Evolutionary conservation across 768 basidiomycete species (phyloP).

Genomic region (Russula ochroleuca): DNA sequence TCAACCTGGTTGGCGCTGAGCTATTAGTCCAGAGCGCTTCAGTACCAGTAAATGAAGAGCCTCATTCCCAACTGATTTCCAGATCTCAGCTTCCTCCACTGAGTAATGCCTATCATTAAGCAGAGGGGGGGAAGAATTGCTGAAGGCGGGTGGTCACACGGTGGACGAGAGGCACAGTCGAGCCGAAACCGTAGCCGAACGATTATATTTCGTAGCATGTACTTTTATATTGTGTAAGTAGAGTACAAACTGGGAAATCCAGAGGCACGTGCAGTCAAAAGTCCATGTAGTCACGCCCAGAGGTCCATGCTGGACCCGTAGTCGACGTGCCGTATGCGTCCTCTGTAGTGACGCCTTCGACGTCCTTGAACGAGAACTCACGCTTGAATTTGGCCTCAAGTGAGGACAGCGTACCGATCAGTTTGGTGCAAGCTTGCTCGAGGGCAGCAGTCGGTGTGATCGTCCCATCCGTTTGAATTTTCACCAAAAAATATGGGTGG

Average conservation of each 20-base stretch:
- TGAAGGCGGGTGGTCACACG: too few relatives aligned
- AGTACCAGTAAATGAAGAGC: too few relatives aligned
- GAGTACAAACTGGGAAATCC: constrained; percentile 18
- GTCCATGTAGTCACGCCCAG: constrained; percentile 31
- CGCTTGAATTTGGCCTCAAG: constrained; percentile 76
- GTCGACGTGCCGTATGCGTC: constrained; percentile 34
- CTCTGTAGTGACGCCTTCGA: constrained; percentile 42
- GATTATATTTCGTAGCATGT: too few relatives aligned
- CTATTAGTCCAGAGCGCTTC: too few relatives aligned
- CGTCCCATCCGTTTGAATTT: constrained; percentile 90
- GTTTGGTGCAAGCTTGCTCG: constrained; percentile 75
- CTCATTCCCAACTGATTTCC: too few relatives aligned
- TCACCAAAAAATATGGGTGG: constrained; percentile 90
- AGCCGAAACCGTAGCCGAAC: too few relatives aligned
- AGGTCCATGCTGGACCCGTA: constrained; percentile 26
- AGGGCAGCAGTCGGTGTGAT: constrained; percentile 78
- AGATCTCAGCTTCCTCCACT: too few relatives aligned
- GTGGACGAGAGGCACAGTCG: too few relatives aligned
- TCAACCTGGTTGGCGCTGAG: too few relatives aligned
- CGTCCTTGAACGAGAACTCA: constrained; percentile 77
- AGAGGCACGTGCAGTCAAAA: constrained; percentile 20
- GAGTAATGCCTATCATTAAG: too few relatives aligned
- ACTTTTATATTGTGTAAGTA: background rate
- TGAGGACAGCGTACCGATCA: constrained; percentile 58
- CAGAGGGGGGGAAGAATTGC: too few relatives aligned